Base-by-base conservation (phyloP, 352 stramenopile genomes). In the Hyaloperonospora arabidopsidis region DNA sequence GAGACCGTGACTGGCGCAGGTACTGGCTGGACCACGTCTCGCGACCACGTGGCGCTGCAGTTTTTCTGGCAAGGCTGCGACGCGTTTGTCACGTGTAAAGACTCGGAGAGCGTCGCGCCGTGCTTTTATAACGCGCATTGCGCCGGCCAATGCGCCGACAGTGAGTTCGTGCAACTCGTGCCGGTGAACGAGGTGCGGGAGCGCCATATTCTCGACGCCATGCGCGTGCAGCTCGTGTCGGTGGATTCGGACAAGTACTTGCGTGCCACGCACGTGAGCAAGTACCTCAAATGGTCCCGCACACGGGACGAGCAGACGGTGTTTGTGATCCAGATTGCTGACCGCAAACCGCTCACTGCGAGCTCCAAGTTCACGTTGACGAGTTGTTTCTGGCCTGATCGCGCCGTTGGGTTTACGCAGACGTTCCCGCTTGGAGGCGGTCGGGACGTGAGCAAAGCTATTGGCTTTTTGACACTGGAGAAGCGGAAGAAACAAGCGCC, bases 11-110 rank as follows among this genome's bases (percentile, higher is more conserved):
- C 45, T 5, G 48, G 23, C 11, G 57, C 22, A 12, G 17, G n/a
- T n/a, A n/a, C n/a, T n/a, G n/a, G n/a, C 2, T 69, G 56, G 56
- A 67, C 75, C 35, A 81, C 63, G 39, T 84, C 71, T 7, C 74
- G 52, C 25, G 71, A 82, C 67, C 68, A 77, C 15, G 45, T 83
- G 12, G 71, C 76, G 29, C 54, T 86, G 43, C 76, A 84, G 55
- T 71, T 86, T 36, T 86, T 79, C 60, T 86, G 76, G 73, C 76
- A 86, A 49, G 73, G 76, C 19, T 83, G 83, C 50, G 73, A 83
- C 47, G 71, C 76, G 18, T 84, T 83, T 52, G 71, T 79, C 25
- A 58, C 69, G 18, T 77, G 63, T 48, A 72, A 67, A 52, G 50
- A 65, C 34, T 68, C 68, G 47, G 73, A 84, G 57, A 80, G 67